Base-by-base conservation (phyloP, 2,329 filamentous ascomycete species). In the Cladosporium austrohemisphaericum region DNA sequence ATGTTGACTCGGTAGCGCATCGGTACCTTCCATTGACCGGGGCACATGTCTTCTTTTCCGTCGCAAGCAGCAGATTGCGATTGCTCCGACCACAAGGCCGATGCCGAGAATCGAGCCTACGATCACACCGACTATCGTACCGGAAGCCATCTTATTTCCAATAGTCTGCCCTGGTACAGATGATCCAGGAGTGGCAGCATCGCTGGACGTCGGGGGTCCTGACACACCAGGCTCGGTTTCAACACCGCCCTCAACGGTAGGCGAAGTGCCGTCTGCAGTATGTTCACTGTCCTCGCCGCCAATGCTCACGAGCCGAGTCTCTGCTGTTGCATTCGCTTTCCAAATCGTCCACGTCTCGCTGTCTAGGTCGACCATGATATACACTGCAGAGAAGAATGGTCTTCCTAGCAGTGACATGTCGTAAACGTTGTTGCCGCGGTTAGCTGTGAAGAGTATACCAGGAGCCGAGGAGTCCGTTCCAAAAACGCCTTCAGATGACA, bases 281-380 rank as follows among this genome's bases (percentile, higher is more conserved):
- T n/a, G n/a, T n/a, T n/a, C n/a, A n/a, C n/a, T n/a, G n/a, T n/a
- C 50, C 6, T 31, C 33, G 8, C 37, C 46, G 2, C 52, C 55
- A n/a, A 55, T 40, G 13, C 28, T 28, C 5, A 51, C 40, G 16
- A 55, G 37, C 11, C 36, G 22, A 3, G 45, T 43, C 16, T 54
- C 49, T 10, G 33, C 41, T 5, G 49, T 53, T 26, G 54, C 40
- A 25, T 49, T 54, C 13, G 49, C 51, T 33, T 48, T 49, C 54
- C 54, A 54, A 7, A 56, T 22, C 9, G 38, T 52, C 33, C 41
- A 56, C 5, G 50, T 57, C 8, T 36, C 32, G 9, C 41, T 40
- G 20, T 55, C 50, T 7, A 52, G 28, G 40, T 55, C 44, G 11
- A 57, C 52, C 32, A 45, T 52, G 26, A 57, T 31, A 32, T 55